Evolutionary conservation across 306 rosid genomes (phyloP), one percentile per base, ranked within the genome.

Genomic region (Trichosanthes cucumerina): DNA sequence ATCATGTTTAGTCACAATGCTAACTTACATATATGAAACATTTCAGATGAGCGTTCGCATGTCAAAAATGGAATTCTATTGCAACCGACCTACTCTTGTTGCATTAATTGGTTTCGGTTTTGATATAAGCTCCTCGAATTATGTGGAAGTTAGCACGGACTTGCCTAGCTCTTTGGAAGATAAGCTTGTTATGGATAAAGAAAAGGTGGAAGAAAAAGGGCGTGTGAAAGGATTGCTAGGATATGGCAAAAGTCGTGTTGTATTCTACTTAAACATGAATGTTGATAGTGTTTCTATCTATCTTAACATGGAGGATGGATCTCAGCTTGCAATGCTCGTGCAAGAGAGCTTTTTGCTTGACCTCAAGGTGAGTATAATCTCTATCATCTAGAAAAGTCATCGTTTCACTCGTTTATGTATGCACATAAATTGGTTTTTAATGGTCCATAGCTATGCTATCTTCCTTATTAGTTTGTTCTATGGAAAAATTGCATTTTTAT

Each of bases 291-390:
- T 95, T 65, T 85, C 93, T 57, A 86, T 92, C 84, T 91, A 87
- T 86, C 99, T 95, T 62, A 95, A 92, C 86, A 91, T 84, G 90
- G 99, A 95, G 85, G 97, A 95, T 88, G 96, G 90, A 80, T 91
- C 97, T 83, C 88, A 86, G 79, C 92, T 95, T 79, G 99, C 97
- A 31, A 92, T 85, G 78, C 81, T 95, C 79, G 97, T 95, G 66
- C 97, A 95, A 83, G 97, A 95, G 88, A 89, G 89, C 80, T 95
- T 95, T 80, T 80, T 92, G 56, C 63, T 92, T 85, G 93, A 95
- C 76, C 89, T 92, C 54, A 95, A 92, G 99, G 99, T 95, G 84
- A 81, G 53, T 74, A 24, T 63, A 78, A 33, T 79, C 64, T 33
- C 10, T 36, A 39, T 66, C 50, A 19, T 65, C 15, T 36, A 65